phyloP scores from a whole-genome alignment of 1,139 yeast species.

The Sugiyamaella castrensis region DNA sequence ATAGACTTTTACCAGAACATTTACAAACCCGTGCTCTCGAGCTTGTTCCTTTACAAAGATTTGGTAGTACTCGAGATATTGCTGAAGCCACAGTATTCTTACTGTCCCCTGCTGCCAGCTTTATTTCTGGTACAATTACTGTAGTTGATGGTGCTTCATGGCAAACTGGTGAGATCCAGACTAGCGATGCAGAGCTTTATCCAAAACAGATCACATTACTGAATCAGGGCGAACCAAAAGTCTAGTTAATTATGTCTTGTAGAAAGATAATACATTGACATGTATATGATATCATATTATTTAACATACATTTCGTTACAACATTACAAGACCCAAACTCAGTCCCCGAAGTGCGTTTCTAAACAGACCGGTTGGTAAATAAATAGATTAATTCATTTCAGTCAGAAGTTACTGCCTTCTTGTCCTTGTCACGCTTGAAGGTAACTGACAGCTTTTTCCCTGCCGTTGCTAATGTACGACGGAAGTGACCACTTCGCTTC shows the following conservation, averaged over 20 bases:
- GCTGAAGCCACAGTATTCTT: conserved; percentile 85
- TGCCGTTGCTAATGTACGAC: conserved; percentile 19
- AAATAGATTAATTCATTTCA: neutral
- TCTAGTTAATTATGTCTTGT: too few relatives aligned
- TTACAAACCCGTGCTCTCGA: conserved; percentile 33
- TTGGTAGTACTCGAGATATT: conserved; percentile 73
- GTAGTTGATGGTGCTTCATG: conserved; percentile 92
- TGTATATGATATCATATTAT: too few relatives aligned
- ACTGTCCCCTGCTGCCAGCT: conserved; percentile 77
- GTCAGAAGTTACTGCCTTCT: conserved; percentile 11
- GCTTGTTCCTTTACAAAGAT: conserved; percentile 64
- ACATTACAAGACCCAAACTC: too few relatives aligned
- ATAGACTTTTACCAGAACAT: conserved; percentile 50
- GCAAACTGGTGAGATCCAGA: conserved; percentile 56
- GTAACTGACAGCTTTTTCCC: conserved; percentile 21
- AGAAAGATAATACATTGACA: too few relatives aligned
- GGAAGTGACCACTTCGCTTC: conserved; percentile 11
- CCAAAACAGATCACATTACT: conserved; percentile 16
- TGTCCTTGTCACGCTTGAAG: conserved; percentile 15
- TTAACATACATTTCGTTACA: too few relatives aligned
- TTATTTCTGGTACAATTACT: conserved; percentile 70
- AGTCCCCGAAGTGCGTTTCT: too few relatives aligned
- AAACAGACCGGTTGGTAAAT: too few relatives aligned
- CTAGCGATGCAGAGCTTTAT: conserved; percentile 12
- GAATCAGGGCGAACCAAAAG: conserved; percentile 6